Percentiles rank a stretch among this genome's conserved stretches.
Conservation (phyloP, 305 asterid genomes). For the Stenogyne calaminthoides region DNA sequence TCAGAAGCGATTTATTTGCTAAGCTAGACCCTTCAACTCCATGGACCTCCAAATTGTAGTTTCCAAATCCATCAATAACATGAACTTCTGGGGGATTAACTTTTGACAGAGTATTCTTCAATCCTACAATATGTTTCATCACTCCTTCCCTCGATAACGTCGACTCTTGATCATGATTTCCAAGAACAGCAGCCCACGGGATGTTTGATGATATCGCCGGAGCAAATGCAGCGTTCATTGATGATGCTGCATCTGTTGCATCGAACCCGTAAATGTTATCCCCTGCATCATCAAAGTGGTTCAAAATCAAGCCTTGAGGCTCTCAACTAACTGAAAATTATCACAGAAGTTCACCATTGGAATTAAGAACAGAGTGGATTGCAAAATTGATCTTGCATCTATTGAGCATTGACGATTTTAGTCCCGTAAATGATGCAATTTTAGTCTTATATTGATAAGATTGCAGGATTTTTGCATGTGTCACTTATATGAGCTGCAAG, state of each 20-base stretch:
- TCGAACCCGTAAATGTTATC: slow-evolving; percentile 87
- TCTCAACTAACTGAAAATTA: too few species aligned
- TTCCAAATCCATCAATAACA: slow-evolving; percentile 83
- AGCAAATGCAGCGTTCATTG: slow-evolving; percentile 85
- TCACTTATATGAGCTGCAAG: too few species aligned
- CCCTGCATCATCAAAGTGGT: slow-evolving; percentile 48
- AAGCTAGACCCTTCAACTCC: slow-evolving; percentile 61
- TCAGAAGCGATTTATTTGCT: slow-evolving; percentile 73
- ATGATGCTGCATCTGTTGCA: slow-evolving; percentile 63
- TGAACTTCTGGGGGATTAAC: slow-evolving; percentile 60
- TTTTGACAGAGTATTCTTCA: slow-evolving; percentile 78
- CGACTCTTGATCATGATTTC: slow-evolving; percentile 95
- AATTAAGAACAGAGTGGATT: too few species aligned
- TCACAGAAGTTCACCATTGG: too few species aligned
- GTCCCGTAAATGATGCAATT: too few species aligned
- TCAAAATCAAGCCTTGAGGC: background rate
- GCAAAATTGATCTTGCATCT: too few species aligned
- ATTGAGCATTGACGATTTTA: too few species aligned
- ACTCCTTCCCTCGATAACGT: slow-evolving; percentile 75
- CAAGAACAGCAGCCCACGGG: slow-evolving; percentile 97
- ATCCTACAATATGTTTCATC: slow-evolving; percentile 67
- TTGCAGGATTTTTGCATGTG: too few species aligned
- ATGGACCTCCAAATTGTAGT: slow-evolving; percentile 84
- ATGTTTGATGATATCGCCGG: slow-evolving; percentile 72
- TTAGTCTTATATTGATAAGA: too few species aligned